Evolutionary conservation across 2,329 filamentous ascomycete species (phyloP), one percentile per base, ranked within the genome.

Genomic region (Ophiostoma angusticollis): DNA sequence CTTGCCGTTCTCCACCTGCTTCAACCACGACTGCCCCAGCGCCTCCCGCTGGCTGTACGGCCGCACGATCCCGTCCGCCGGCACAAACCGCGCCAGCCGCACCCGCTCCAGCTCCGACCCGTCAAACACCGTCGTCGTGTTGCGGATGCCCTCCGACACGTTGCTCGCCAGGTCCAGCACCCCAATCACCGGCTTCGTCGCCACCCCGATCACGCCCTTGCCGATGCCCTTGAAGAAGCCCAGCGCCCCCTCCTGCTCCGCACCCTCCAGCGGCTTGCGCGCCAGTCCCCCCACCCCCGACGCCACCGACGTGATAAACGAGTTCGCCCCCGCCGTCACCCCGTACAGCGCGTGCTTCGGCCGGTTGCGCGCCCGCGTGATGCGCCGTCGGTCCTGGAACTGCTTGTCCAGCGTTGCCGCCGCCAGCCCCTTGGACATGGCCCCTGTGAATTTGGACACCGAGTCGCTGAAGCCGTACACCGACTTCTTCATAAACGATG

Each of bases 191-290:
- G 93, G 89, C 59, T 98, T 98, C 9, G 91, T 98, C 2, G 87
- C 86, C n/a, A 96, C 67, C 11, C 91, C 91, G 2, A 96, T 70
- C 16, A 96, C 70, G 16, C 91, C 91, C 63, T 96, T 98, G 40
- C 91, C 91, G 27, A 98, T 83, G 40, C 91, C 91, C 64, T 98
- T 98, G 62, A 98, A 84, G 63, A 98, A 98, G 0, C 91, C 91
- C 4, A 86, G 68, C 0, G 87, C 80, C 13, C 91, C 91, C 61
- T 96, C 93, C 55, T 91, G 87, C 60, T 98, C 91, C 0, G 91
- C 91, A 8, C 91, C 91, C 60, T 98, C 84, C 16, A 98, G 70
- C 1, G 93, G 91, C 54, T 98, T 94, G 29, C 86, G 78, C 4
- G 89, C 91, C 6, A 98, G 70, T 3, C 91, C 91, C 17, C 89